These are phyloP conservation scores for Botrytis deweyae DNA, from an alignment of 2,329 filamentous ascomycete genomes.

Conservation along the genomic window DNA sequence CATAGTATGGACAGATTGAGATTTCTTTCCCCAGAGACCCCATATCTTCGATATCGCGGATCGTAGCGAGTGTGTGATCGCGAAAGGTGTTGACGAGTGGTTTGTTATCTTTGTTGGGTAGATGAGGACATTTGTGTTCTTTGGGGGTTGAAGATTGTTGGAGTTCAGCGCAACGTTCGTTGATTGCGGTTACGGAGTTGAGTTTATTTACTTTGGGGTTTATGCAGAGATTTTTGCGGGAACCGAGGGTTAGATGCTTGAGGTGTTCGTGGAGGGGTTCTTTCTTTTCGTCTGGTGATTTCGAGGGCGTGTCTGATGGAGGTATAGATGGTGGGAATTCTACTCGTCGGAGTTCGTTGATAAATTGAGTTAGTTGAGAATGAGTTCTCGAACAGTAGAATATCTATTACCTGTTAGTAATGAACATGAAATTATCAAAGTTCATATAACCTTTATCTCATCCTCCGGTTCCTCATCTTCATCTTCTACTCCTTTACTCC, in stretches of 20 bases:
- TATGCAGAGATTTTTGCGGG: constrained; percentile 76
- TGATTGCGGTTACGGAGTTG: constrained; percentile 74
- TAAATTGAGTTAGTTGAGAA: constrained; percentile 70
- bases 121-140: constrained; percentile 70
- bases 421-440: neutral
- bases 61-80: constrained; percentile 76
- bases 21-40: constrained; percentile 74
- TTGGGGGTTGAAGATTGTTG: constrained; percentile 67
- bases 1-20: constrained; percentile 91
- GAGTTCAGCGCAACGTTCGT: constrained; percentile 86
- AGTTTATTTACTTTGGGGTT: constrained; percentile 77
- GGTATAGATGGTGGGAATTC: constrained; percentile 59
- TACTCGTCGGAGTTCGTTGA: constrained; percentile 63
- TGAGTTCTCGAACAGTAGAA: constrained; percentile 74
- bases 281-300: neutral
- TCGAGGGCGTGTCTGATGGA: constrained; percentile 40
- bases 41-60: constrained; percentile 93
- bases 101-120: constrained; percentile 76
- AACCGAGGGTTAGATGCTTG: constrained; percentile 67
- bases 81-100: constrained; percentile 75
- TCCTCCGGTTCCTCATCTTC: constrained; percentile 53
- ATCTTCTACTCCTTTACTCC: constrained; percentile 40
- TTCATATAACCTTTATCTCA: constrained; percentile 50
- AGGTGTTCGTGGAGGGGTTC: constrained; percentile 50
- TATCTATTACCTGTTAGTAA: constrained; percentile 43